phyloP scores from a whole-genome alignment of 257 asterid genomes.

The Apocynum venetum region DNA sequence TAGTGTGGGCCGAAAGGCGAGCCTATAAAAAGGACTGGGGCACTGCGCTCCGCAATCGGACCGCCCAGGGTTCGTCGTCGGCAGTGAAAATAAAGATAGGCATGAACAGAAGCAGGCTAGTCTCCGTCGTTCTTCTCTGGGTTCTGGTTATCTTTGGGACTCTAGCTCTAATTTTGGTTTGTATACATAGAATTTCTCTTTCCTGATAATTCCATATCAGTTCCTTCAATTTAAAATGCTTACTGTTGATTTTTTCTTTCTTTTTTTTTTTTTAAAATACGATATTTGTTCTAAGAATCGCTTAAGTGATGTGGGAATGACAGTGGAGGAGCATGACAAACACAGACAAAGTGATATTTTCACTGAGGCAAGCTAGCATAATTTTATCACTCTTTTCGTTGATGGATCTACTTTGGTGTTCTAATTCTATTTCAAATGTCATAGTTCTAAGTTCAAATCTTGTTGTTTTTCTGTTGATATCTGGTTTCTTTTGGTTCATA shows the following conservation, averaged over 20 bases:
- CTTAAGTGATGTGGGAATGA: conserved; percentile 43
- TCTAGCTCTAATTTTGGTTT: conserved; percentile 67
- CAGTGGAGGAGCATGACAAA: conserved; percentile 30
- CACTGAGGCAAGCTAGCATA: background rate
- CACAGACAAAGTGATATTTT: background rate
- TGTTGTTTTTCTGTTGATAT: background rate
- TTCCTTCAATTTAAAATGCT: background rate
- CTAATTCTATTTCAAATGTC: background rate
- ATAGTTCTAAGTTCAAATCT: background rate
- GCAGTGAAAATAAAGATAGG: background rate
- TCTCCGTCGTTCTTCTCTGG: conserved; percentile 55
- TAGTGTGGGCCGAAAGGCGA: background rate
- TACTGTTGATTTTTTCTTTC: background rate
- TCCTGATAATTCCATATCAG: background rate
- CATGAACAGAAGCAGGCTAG: conserved; percentile 38
- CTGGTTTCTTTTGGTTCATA: background rate
- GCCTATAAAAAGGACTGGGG: background rate
- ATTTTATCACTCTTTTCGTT: background rate
- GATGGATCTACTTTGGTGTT: background rate
- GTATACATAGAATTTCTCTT: background rate
- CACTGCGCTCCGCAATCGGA: background rate
- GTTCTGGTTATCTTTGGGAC: conserved; percentile 62
- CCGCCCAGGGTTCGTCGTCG: background rate
- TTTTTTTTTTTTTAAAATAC: background rate
- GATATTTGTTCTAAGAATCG: conserved; percentile 49